Evolutionary conservation across 257 asterid species (phyloP), one percentile per base, ranked within the genome.

Genomic region (Ballota nigra): DNA sequence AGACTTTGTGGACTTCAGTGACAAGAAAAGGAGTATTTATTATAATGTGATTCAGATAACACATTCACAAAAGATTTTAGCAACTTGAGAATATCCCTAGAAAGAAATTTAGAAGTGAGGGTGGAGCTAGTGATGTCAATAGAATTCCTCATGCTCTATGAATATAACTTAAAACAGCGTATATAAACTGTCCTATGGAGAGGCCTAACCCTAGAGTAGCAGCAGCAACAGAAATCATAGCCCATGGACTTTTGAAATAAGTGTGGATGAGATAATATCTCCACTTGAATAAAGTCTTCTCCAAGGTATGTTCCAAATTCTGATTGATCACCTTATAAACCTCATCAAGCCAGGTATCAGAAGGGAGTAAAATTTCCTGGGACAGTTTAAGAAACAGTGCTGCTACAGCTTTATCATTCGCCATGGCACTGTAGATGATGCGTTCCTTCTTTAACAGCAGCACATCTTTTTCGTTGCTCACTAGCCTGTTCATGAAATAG

Each of bases 181-280:
- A 83, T 8, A 82, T 19, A 0, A 85, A 77, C 78, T 82, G 84
- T 28, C 43, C 45, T 5, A 60, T 65, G 28, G 91, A 73, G 55
- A 86, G 82, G 31, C 69, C 75, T 38, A 86, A 79, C 5, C 82
- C 84, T 15, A 78, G 4, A n/a, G 75, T 43, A 16, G 84, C 91
- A 15, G 84, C 91, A 26, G 78, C 1, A 31, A 83, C 75, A 7
- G 88, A 86, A 0, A 86, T 13, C 15, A 59, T 23, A 1, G 80
- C 78, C 87, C 85, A 86, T 6, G 89, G 89, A 59, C 51, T 83
- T 53, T 58, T 78, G 47, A 84, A 82, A 74, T 84, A 82, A 1
- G 65, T n/a, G 20, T 45, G 53, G 20, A n/a, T n/a, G 20, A 45
- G 5, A 26, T n/a, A n/a, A n/a, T 45, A 45, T 0, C 15, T 4